Base-by-base conservation (phyloP, 2,329 filamentous ascomycete species). In the Microcyclospora pomicola region DNA sequence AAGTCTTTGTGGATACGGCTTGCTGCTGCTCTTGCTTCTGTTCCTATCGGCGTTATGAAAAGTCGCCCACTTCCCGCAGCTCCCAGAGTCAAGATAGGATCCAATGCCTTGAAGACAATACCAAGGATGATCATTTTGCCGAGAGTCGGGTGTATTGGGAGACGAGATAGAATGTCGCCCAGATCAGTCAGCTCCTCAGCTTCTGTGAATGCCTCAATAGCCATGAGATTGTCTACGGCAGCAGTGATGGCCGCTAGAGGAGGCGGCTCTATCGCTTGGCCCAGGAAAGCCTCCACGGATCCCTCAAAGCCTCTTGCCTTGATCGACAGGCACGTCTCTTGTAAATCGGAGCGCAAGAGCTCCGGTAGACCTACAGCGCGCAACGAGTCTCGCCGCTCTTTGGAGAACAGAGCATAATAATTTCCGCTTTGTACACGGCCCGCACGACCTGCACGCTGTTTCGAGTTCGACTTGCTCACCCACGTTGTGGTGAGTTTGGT, bases 111-210 rank as follows among this genome's bases (percentile, higher is more conserved):
- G 53, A 72, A 72, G 33, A 72, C 60, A 16, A 68, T 51, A 5
- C 68, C 68, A 9, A 72, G 51, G 14, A 70, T 38, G 36, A 71
- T 59, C 61, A 71, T 64, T 42, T 69, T 71, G 24, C 62, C 68
- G 28, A 65, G 45, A 3, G 53, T 45, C 6, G 68, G 68, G 39
- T 65, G 58, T 4, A 69, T 52, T 2, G 65, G 62, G 0, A 57
- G 42, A 32, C 43, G 40, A 6, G 60, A 53, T 27, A 71, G 51
- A n/a, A 67, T 41, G n/a, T 52, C 53, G 13, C 68, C 68, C 5
- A 72, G 56, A 11, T 56, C 48, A 2, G 68, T 71, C 15, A 71
- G 46, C 3, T 56, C 45, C 38, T 68, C 64, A 7, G 63, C 46
- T 4, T 54, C 38, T 9, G 64, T 64, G 13, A 72, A 49, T 12